Conservation (phyloP, 371 early-diverging fungal species). For the Zancudomyces culisetae region DNA sequence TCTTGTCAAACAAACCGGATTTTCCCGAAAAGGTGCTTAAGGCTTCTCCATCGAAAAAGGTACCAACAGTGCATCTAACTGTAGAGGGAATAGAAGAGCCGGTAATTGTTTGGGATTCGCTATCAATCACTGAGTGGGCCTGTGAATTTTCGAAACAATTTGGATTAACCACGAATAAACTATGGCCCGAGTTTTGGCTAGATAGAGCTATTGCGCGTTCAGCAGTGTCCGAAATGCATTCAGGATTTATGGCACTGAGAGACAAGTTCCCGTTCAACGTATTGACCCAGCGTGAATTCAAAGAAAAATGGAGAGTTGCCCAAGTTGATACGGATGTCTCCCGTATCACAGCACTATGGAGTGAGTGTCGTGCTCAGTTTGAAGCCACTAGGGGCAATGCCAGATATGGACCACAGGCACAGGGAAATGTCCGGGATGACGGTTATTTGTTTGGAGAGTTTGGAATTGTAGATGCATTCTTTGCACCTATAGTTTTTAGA, state of each 20-base stretch:
- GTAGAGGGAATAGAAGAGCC: background rate
- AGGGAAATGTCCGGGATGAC: background rate
- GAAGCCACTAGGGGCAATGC: background rate
- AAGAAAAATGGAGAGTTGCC: background rate
- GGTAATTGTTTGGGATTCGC: background rate
- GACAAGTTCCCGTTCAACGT: background rate
- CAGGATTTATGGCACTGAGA: background rate
- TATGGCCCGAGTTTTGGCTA: background rate
- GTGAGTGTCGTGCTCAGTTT: background rate
- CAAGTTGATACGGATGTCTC: background rate
- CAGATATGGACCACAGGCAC: background rate
- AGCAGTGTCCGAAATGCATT: constrained; percentile 1
- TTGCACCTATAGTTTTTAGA: background rate
- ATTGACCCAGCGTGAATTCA: background rate
- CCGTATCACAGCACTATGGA: background rate
- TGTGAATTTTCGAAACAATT: background rate
- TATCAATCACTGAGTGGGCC: background rate
- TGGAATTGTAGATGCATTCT: background rate
- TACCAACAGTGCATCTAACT: background rate
- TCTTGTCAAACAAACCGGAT: background rate
- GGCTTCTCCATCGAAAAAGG: background rate
- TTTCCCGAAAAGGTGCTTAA: background rate
- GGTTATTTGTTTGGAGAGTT: background rate
- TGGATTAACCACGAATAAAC: background rate
- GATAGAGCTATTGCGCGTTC: background rate